These are phyloP conservation scores for Ceratocystis variospora DNA, from an alignment of 2,329 filamentous ascomycete species.

Conservation along the genomic window DNA sequence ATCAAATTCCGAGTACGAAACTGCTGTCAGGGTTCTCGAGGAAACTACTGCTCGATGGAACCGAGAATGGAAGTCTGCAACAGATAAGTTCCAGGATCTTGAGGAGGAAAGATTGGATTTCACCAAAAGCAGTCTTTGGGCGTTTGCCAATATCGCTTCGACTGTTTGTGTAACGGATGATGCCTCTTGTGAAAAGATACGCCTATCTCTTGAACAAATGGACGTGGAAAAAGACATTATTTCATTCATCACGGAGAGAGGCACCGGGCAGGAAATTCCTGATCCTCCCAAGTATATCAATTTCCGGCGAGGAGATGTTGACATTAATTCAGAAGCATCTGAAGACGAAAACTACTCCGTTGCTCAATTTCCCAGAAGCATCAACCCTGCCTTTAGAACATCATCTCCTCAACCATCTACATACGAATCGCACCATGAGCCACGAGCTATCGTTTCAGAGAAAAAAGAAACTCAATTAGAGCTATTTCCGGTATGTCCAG, in stretches of 20 bases:
- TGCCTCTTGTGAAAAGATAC: conserved; percentile 89
- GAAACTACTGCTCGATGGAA: conserved; percentile 96
- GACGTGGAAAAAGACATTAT: conserved; percentile 94
- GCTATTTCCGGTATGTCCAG: background rate
- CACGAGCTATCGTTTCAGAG: conserved; percentile 56
- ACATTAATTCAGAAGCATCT: conserved; percentile 67
- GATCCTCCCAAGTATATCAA: conserved; percentile 98
- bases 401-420: conserved; percentile 91
- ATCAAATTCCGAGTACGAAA: conserved; percentile 87
- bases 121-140: conserved; percentile 95
- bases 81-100: conserved; percentile 97
- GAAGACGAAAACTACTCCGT: conserved; percentile 87
- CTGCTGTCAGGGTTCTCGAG: conserved; percentile 80
- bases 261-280: conserved; percentile 93
- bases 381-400: conserved; percentile 90
- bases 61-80: conserved; percentile 92
- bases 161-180: conserved; percentile 98
- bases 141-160: conserved; percentile 91
- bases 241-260: conserved; percentile 72
- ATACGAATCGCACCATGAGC: conserved; percentile 79
- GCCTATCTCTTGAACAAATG: conserved; percentile 82
- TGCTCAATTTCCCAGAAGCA: conserved; percentile 85
- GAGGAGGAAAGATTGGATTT: conserved; percentile 96
- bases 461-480: conserved; percentile 10
- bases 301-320: conserved; percentile 83